Evolutionary conservation across 805 yeast genomes (phyloP).

Genomic region (Candida odintsovae): DNA sequence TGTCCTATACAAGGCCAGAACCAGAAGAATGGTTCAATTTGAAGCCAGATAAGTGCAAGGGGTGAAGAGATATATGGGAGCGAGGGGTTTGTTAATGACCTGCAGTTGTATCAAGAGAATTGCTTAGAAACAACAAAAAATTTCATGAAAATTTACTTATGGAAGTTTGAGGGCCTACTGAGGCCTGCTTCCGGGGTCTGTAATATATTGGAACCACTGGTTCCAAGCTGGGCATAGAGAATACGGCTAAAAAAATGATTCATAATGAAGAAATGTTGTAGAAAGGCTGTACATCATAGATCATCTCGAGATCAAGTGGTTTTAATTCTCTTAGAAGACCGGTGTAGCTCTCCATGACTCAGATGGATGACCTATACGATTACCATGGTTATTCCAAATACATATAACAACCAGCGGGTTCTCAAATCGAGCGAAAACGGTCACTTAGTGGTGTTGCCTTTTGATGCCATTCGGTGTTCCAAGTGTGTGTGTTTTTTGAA

Average conservation of each 20-base stretch:
- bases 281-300: not conserved
- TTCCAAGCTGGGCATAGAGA: not conserved
- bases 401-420: too few species aligned
- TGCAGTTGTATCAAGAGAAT: not conserved
- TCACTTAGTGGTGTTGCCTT: too few species aligned
- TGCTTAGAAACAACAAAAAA: not conserved
- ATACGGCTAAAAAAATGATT: not conserved
- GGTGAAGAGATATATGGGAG: not conserved
- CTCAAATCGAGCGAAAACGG: too few species aligned
- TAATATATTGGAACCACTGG: not conserved
- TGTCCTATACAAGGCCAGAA: slow-evolving; percentile 94
- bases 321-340: too few species aligned
- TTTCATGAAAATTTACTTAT: not conserved
- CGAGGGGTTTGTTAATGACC: too few species aligned
- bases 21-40: slow-evolving; percentile 91
- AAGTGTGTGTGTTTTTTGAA: too few species aligned
- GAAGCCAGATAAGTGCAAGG: slow-evolving; percentile 56
- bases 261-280: not conserved
- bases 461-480: too few species aligned
- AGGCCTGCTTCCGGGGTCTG: not conserved
- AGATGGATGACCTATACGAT: too few species aligned
- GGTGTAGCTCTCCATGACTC: too few species aligned
- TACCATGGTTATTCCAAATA: too few species aligned
- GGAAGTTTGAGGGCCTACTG: not conserved
- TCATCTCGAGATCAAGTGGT: not conserved